phyloP scores from a whole-genome alignment of 495 filamentous ascomycete genomes.

The Podospora conica region DNA sequence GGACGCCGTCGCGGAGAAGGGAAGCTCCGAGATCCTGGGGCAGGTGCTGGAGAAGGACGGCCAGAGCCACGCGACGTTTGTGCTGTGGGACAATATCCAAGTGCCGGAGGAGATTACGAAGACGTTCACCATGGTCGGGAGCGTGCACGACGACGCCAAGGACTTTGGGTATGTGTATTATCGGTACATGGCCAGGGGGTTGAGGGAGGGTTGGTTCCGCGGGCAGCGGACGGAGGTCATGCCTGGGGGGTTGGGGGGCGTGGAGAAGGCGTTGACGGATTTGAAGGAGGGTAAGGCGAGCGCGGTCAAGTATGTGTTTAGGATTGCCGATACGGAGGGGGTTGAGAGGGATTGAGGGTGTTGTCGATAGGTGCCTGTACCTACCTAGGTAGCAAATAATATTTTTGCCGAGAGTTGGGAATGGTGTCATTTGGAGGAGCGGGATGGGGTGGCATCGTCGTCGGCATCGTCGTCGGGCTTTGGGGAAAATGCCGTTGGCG shows the following conservation, averaged over 20 bases:
- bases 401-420: background rate
- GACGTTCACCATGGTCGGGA: constrained; percentile 41
- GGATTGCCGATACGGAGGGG: constrained; percentile 56
- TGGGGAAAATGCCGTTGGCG: background rate
- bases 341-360: constrained; percentile 8
- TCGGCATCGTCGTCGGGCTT: background rate
- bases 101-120: constrained; percentile 32
- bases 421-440: background rate
- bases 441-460: background rate
- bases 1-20: constrained; percentile 55
- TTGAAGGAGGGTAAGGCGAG: constrained; percentile 58
- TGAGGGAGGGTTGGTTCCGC: constrained; percentile 55
- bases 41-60: constrained; percentile 37
- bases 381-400: background rate
- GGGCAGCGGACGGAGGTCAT: constrained; percentile 57
- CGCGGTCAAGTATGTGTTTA: constrained; percentile 63
- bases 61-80: constrained; percentile 43
- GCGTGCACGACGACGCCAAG: constrained; percentile 43
- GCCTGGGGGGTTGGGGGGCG: constrained; percentile 51
- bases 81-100: constrained; percentile 40
- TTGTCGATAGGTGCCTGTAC: background rate
- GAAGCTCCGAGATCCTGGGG: constrained; percentile 40
- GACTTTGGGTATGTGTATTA: constrained; percentile 56
- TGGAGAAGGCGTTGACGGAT: constrained; percentile 50
- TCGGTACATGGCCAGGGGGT: constrained; percentile 44